phyloP scores from a whole-genome alignment of 1,284 basidiomycete genomes.

The Cutaneotrichosporon daszewskae region DNA sequence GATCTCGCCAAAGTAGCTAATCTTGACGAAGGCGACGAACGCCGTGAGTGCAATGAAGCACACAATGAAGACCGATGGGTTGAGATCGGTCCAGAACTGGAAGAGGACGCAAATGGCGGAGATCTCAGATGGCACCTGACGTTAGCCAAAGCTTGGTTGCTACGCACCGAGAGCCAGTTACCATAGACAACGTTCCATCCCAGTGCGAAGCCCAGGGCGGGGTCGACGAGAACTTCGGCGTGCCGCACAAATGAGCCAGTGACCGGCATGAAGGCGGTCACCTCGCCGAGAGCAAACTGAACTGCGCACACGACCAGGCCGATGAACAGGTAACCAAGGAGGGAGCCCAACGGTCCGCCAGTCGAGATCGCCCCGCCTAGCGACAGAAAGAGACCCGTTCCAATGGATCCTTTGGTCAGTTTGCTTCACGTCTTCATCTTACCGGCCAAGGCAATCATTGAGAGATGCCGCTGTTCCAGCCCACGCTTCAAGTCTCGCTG shows the following conservation, averaged over 20 bases:
- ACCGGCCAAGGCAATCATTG: conserved; percentile 34
- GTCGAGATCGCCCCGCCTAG: conserved; percentile 55
- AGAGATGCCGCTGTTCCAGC: conserved; percentile 25
- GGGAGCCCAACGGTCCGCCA: conserved; percentile 45
- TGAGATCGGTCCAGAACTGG: conserved; percentile 22
- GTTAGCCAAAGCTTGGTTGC: background rate
- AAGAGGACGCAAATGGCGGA: conserved; percentile 23
- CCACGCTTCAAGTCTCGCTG: conserved; percentile 21
- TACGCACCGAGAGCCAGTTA: conserved; percentile 22
- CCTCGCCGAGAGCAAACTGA: conserved; percentile 26
- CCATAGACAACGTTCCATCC: conserved; percentile 33
- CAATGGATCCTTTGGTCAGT: conserved; percentile 19
- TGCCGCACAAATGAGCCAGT: conserved; percentile 27
- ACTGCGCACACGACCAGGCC: conserved; percentile 26
- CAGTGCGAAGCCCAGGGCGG: conserved; percentile 29
- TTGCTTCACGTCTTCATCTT: background rate
- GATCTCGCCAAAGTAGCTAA: conserved; percentile 21
- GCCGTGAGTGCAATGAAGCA: conserved; percentile 17
- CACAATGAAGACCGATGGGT: conserved; percentile 16
- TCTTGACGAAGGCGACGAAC: conserved; percentile 15
- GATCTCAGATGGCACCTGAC: conserved; percentile 22
- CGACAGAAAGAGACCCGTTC: conserved; percentile 72
- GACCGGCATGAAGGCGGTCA: conserved; percentile 22
- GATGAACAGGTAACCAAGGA: conserved; percentile 20
- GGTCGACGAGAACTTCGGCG: conserved; percentile 26